Percentiles rank a stretch among this genome's conserved stretches.
These are phyloP conservation scores for Iberis pinnata DNA, from an alignment of 345 rosid species.

Conservation along the genomic window DNA sequence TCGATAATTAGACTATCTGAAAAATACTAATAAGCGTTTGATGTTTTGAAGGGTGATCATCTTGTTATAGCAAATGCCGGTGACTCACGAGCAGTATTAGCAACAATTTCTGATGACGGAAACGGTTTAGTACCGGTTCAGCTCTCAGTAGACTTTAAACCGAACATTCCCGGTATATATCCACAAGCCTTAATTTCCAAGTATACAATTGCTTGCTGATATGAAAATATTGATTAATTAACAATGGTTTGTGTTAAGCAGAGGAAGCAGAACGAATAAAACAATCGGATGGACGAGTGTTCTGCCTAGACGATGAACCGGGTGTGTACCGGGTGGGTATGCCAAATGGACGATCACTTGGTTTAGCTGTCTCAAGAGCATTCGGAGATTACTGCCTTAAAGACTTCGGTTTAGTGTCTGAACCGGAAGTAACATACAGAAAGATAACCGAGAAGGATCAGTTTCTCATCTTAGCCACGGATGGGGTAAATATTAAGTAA, in stretches of 20 bases:
- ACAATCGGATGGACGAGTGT: constrained; percentile 54
- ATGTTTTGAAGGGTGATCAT: constrained; percentile 31
- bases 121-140: constrained; percentile 64
- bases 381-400: constrained; percentile 80
- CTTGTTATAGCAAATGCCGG: constrained; percentile 69
- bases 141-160: constrained; percentile 74
- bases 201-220: neutral
- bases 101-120: constrained; percentile 44
- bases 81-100: constrained; percentile 79
- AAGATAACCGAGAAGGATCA: constrained; percentile 52
- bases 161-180: constrained; percentile 78
- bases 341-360: constrained; percentile 57
- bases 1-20: neutral
- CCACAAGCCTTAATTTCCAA: no score
- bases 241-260: constrained; percentile 26
- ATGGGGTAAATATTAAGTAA: no score
- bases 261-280: constrained; percentile 83
- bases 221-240: neutral
- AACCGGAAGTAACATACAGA: constrained; percentile 58
- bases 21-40: neutral
- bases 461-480: constrained; percentile 72
- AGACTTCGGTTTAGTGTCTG: constrained; percentile 76
- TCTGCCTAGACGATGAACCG: constrained; percentile 68
- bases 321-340: constrained; percentile 70
- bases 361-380: constrained; percentile 76